Evolutionary conservation across 2,329 filamentous ascomycete species (phyloP), one percentile per base, ranked within the genome.

Genomic region (Fusarium odoratissimum): DNA sequence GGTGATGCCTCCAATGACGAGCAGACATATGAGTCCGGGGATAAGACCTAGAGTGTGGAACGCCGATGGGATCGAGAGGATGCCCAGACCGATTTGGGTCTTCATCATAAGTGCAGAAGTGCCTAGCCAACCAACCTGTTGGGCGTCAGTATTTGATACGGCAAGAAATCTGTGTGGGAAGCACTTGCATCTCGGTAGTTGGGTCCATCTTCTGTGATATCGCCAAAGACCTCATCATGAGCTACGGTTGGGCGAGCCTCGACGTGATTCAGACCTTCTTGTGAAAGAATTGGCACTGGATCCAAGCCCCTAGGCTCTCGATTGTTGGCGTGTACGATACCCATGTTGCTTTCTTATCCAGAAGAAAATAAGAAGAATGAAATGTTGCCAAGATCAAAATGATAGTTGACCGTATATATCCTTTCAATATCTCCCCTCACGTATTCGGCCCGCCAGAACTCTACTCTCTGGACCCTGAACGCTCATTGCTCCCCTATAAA

Each of bases 81-180:
- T 85, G 54, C 83, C 77, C 4, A 86, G 80, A 48, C 84, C 84
- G 42, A 86, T 81, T 64, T 85, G 83, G 6, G 82, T 84, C 78
- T 86, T 85, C 82, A 85, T 83, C 84, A 85, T 86, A 28, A 86
- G 79, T 17, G 81, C 82, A 4, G 80, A 75, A 19, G 84, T 84
- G 31, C 83, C 84, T 8, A 83, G 62, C 84, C 84, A 86, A 46
- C 83, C 83, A 11, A 51, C 84, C 80, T 82, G 81, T 51, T 42
- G 12, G 12, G 14, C 35, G 45, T 74, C 17, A 73, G 55, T 52
- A 44, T 23, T 33, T 38, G 33, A 28, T 12, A 41, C 25, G 13
- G 10, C 35, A 28, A 19, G 17, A 9, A 45, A 25, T 23, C 11
- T 30, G 19, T 30, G 19, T 42, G 9, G n/a, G 17, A 21, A 14